Percentiles rank a stretch among this genome's conserved stretches.
phyloP scores from a whole-genome alignment of 2,329 filamentous ascomycete genomes.

The Sarocladium strictum region DNA sequence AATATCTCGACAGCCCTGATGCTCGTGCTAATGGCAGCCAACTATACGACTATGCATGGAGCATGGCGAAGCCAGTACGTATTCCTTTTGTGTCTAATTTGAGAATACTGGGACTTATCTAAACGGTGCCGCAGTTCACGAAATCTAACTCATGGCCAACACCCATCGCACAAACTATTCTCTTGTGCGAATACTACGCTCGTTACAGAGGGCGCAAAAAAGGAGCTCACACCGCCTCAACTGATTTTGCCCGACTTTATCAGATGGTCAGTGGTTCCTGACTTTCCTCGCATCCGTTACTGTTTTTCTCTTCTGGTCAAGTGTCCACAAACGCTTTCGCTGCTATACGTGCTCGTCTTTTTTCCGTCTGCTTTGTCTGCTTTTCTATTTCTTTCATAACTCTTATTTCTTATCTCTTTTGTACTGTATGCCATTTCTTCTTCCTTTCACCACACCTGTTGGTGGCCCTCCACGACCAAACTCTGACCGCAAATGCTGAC shows the following conservation, averaged over 20 bases:
- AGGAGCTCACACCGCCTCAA: conserved; percentile 40
- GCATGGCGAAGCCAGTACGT: conserved; percentile 45
- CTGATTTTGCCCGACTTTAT: conserved; percentile 44
- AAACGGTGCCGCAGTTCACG: conserved; percentile 28
- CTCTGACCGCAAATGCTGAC: neutral
- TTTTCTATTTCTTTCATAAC: neutral
- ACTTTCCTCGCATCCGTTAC: conserved; percentile 17
- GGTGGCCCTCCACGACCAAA: too few species aligned
- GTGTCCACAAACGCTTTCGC: conserved; percentile 23
- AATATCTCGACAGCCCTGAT: conserved; percentile 41
- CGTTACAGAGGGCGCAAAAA: conserved; percentile 47
- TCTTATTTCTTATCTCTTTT: conserved; percentile 19
- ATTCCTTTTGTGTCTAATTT: neutral
- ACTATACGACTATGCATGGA: conserved; percentile 45
- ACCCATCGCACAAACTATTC: conserved; percentile 45
- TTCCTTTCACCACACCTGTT: neutral
- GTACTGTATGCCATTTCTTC: conserved; percentile 22
- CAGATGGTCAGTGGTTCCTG: conserved; percentile 42
- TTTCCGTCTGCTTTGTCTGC: conserved; percentile 14
- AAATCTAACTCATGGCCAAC: conserved; percentile 36
- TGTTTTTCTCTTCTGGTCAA: conserved; percentile 17
- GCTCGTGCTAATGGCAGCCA: conserved; percentile 44
- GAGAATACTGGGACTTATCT: neutral
- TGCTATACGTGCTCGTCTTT: conserved; percentile 24
- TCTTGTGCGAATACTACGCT: conserved; percentile 49